Percentiles rank a stretch among this genome's conserved stretches.
These are phyloP conservation scores for Mycena citricolor DNA, from an alignment of 1,284 basidiomycete genomes.

Conservation along the genomic window DNA sequence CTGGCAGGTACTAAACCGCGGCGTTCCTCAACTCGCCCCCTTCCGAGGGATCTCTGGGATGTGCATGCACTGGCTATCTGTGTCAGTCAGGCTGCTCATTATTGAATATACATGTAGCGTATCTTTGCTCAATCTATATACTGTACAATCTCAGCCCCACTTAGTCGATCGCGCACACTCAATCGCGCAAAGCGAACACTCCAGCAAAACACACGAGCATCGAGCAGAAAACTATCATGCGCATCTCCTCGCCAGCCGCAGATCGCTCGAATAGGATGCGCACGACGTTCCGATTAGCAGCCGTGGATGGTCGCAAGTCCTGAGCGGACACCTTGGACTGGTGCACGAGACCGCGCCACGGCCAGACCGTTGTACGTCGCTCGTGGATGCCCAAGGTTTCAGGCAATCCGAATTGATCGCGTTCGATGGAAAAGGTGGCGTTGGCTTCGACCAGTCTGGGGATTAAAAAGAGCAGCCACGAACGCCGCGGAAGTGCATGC, in stretches of 20 bases:
- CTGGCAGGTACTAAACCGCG: slow-evolving; percentile 24
- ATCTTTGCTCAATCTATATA: not conserved
- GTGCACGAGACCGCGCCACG: slow-evolving; percentile 34
- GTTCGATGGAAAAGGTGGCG: slow-evolving; percentile 58
- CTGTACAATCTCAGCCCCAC: no score
- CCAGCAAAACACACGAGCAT: slow-evolving; percentile 52
- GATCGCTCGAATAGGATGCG: slow-evolving; percentile 55
- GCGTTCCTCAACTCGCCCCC: no score
- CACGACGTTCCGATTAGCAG: slow-evolving; percentile 35
- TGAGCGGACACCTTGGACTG: slow-evolving; percentile 36
- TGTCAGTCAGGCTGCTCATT: no score
- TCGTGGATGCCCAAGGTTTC: slow-evolving; percentile 37
- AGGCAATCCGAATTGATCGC: slow-evolving; percentile 48
- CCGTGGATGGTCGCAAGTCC: slow-evolving; percentile 47
- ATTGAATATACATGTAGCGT: no score
- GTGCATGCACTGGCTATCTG: not conserved
- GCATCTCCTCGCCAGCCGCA: slow-evolving; percentile 66
- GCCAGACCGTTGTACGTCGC: slow-evolving; percentile 39
- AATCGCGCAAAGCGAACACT: slow-evolving; percentile 48
- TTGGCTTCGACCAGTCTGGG: slow-evolving; percentile 36
- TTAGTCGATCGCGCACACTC: slow-evolving; percentile 15
- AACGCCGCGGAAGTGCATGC: slow-evolving; percentile 40
- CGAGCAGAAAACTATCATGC: slow-evolving; percentile 57
- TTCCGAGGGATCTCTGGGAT: no score
- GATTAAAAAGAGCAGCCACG: slow-evolving; percentile 39